A percentile compares a stretch with the other conserved stretches of the same genome.
phyloP scores from a whole-genome alignment of 306 rosid species.

The Begonia masoniana region DNA sequence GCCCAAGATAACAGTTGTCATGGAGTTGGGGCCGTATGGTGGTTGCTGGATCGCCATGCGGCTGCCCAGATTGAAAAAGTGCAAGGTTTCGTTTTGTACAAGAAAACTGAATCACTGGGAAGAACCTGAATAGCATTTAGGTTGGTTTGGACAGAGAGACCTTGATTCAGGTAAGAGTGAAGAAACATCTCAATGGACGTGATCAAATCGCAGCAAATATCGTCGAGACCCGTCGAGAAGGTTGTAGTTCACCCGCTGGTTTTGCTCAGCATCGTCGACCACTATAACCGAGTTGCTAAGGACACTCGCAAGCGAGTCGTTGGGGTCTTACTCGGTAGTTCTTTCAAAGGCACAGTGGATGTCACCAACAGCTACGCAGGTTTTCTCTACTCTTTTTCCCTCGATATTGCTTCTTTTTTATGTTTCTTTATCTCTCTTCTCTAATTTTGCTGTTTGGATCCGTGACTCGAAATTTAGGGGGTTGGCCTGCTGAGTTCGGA shows the following conservation, averaged over 20 bases:
- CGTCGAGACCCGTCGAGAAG: slow-evolving; percentile 56
- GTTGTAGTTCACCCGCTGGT: slow-evolving; percentile 76
- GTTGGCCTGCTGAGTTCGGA: background rate
- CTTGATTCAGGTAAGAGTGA: no score
- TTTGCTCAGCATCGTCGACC: slow-evolving; percentile 75
- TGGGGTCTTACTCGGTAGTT: slow-evolving; percentile 63
- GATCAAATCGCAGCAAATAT: slow-evolving; percentile 63
- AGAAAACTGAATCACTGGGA: no score
- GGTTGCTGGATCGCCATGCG: no score
- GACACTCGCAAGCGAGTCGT: slow-evolving; percentile 77
- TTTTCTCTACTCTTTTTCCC: slow-evolving; percentile 7
- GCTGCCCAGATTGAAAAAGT: no score
- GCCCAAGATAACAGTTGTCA: no score
- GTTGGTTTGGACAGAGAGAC: no score
- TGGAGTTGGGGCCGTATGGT: no score
- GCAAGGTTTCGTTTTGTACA: no score
- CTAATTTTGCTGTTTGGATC: background rate
- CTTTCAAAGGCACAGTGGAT: slow-evolving; percentile 68
- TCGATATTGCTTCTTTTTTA: background rate
- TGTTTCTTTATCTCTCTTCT: background rate
- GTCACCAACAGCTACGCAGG: slow-evolving; percentile 86
- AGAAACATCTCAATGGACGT: slow-evolving; percentile 44
- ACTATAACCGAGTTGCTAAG: slow-evolving; percentile 71
- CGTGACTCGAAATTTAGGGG: background rate
- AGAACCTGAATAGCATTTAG: no score